A percentile compares a stretch with the other conserved stretches of the same genome.
These are phyloP conservation scores for Rossbeevera mucosa DNA, from an alignment of 768 basidiomycete genomes.

Conservation along the genomic window DNA sequence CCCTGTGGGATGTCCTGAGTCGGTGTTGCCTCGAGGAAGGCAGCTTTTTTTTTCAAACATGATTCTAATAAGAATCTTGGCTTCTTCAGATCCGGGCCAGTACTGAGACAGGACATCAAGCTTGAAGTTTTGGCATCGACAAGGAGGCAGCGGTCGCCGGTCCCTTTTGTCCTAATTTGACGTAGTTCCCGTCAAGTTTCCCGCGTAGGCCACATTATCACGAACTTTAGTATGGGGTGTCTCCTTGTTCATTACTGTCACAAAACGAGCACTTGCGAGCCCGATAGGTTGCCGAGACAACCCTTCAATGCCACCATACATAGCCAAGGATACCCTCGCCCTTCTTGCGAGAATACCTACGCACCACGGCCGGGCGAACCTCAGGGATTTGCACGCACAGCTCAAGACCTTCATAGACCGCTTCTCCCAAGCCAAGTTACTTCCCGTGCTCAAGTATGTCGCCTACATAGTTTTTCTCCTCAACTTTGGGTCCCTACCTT, in stretches of 20 bases:
- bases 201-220: background rate
- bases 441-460: constrained; percentile 16
- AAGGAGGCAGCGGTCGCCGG: too few species aligned
- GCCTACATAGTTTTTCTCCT: constrained; percentile 45
- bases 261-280: background rate
- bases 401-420: constrained; percentile 4
- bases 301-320: constrained; percentile 10
- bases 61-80: too few species aligned
- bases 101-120: too few species aligned
- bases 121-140: too few species aligned
- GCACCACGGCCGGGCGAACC: background rate
- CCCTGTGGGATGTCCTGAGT: too few species aligned
- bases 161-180: background rate
- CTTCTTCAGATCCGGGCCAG: too few species aligned
- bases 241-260: background rate
- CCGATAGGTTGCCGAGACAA: background rate
- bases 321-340: background rate
- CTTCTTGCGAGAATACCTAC: constrained; percentile 16
- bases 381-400: background rate
- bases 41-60: too few species aligned
- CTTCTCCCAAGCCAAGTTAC: constrained; percentile 1
- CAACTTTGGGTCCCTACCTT: constrained; percentile 58
- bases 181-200: background rate
- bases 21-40: too few species aligned
- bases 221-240: too few species aligned